Evolutionary conservation across 495 filamentous ascomycete genomes (phyloP), one percentile per base, ranked within the genome.

Genomic region (Neurospora sp.): DNA sequence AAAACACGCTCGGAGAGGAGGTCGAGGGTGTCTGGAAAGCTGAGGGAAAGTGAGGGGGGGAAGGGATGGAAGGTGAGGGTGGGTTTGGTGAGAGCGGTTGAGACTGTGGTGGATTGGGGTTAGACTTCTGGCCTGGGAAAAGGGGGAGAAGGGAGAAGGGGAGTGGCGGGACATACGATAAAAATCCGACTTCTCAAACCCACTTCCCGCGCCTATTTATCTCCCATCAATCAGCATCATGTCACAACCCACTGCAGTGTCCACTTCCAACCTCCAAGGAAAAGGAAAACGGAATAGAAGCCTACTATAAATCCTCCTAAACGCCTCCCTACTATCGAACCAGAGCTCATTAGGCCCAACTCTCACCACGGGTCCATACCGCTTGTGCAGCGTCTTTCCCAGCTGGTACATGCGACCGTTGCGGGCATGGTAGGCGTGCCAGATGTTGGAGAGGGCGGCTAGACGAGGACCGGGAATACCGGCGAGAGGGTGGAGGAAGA

Each of bases 261-360:
- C 22, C 22, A 27, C 22, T 27, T 27, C 22, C 22, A 27, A 27
- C 22, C 22, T 27, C 22, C 22, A 27, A 41, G 12, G 39, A 3
- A n/a, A n/a, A 4, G 8, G 0, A n/a, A n/a, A n/a, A n/a, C n/a
- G n/a, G n/a, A n/a, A n/a, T n/a, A n/a, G n/a, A 3, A 20, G 9
- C 44, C 8, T 20, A 22, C 82, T 68, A 73, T 89, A 89, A 1
- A 88, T 82, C 0, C 45, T 71, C 14, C 73, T 74, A 65, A 87
- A 84, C 0, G 77, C 84, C 18, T 79, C 80, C 0, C 69, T 74
- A 42, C 85, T 84, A 41, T 83, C 77, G 9, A 90, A 82, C 69
- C 85, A 89, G 10, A 90, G 78, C 39, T 82, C 81, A 41, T 86
- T 83, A 1, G 89, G 88, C 0, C 88, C 89, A 12, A 90, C 78